phyloP scores from a whole-genome alignment of 495 filamentous ascomycete genomes.

The Neurospora sp. region DNA sequence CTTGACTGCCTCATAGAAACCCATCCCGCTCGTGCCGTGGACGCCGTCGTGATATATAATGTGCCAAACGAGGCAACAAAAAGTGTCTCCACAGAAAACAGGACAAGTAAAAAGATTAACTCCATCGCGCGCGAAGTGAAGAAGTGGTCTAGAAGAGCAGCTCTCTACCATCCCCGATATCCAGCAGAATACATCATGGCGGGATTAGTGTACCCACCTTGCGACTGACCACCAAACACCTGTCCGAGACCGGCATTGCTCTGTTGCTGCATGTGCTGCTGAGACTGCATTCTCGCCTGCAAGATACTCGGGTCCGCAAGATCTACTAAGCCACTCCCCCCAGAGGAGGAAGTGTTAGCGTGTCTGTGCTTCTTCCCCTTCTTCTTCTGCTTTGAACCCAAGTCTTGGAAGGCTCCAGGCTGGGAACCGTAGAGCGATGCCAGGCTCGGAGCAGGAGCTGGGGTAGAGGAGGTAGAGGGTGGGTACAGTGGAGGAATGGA shows the following conservation, averaged over 20 bases:
- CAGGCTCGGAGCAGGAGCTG: conserved; percentile 78
- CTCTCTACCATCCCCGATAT: conserved; percentile 60
- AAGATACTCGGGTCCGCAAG: conserved; percentile 99
- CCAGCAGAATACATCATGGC: conserved; percentile 77
- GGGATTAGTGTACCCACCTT: conserved; percentile 97
- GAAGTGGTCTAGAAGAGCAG: neutral
- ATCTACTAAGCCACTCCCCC: conserved; percentile 95
- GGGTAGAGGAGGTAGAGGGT: conserved; percentile 65
- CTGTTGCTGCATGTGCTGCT: conserved; percentile 67
- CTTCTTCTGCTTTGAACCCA: conserved; percentile 95
- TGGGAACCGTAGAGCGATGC: conserved; percentile 84
- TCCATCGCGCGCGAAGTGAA: conserved; percentile 1
- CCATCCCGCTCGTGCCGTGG: conserved; percentile 11
- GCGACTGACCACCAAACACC: conserved; percentile 83
- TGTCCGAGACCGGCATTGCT: conserved; percentile 72
- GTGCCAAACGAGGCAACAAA: conserved; percentile 19
- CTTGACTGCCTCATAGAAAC: conserved; percentile 9
- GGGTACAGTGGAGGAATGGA: conserved; percentile 69
- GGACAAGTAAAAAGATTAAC: conserved; percentile 10
- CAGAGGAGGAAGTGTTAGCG: conserved; percentile 99
- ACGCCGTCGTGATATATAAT: conserved; percentile 26
- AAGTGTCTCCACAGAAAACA: conserved; percentile 14
- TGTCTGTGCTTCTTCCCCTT: conserved; percentile 99
- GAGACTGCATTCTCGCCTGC: conserved; percentile 92
- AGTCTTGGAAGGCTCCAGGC: conserved; percentile 72